Evolutionary conservation across 805 yeast genomes (phyloP).

Genomic region (Candida orba): DNA sequence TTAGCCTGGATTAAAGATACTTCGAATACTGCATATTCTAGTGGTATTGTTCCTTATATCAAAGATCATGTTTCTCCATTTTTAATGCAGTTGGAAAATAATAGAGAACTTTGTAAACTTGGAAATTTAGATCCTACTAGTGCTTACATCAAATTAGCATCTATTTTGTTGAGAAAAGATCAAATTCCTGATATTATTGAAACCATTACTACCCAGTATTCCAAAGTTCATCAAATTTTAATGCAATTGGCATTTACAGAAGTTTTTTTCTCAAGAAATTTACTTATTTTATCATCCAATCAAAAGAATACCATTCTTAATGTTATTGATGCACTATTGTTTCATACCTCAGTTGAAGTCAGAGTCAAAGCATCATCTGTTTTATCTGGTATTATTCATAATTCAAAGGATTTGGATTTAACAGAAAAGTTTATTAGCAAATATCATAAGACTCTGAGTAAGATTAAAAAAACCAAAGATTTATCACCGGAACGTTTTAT

Average conservation of each 20-base stretch:
- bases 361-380: slow-evolving; percentile 67
- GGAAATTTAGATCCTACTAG: slow-evolving; percentile 50
- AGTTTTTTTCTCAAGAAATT: slow-evolving; percentile 61
- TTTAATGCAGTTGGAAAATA: slow-evolving; percentile 50
- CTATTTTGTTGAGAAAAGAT: slow-evolving; percentile 36
- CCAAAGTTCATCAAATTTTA: slow-evolving; percentile 54
- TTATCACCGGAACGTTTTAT: slow-evolving; percentile 36
- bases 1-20: slow-evolving; percentile 51
- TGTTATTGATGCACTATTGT: slow-evolving; percentile 45
- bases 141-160: slow-evolving; percentile 39
- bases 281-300: slow-evolving; percentile 41
- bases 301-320: slow-evolving; percentile 46
- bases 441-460: slow-evolving; percentile 21
- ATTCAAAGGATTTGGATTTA: slow-evolving; percentile 31
- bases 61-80: slow-evolving; percentile 57
- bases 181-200: slow-evolving; percentile 36
- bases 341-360: slow-evolving; percentile 63
- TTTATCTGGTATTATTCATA: slow-evolving; percentile 73
- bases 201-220: slow-evolving; percentile 31
- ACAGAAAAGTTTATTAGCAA: slow-evolving; percentile 34
- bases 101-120: slow-evolving; percentile 76
- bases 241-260: slow-evolving; percentile 66
- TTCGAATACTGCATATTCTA: slow-evolving; percentile 46
- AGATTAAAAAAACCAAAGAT: slow-evolving; percentile 25
- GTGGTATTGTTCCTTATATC: slow-evolving; percentile 46